Conservation (phyloP, 2,329 filamentous ascomycete genomes). For the Dothideomycetes sp. region DNA sequence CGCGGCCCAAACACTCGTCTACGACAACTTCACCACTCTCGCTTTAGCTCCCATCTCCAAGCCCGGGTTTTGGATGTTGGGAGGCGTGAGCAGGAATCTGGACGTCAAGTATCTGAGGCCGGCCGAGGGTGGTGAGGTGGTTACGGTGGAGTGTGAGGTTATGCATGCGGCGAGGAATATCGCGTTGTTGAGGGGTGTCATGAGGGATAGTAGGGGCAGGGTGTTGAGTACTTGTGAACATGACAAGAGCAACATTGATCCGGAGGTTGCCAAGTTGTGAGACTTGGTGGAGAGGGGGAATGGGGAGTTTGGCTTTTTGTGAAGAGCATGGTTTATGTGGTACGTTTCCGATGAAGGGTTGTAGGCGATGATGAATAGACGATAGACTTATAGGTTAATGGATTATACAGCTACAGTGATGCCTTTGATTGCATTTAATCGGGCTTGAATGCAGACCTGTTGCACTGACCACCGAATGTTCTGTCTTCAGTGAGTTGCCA, state of each 20-base stretch:
- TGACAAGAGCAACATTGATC: constrained; percentile 21
- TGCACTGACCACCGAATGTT: too few relatives aligned
- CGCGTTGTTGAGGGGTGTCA: constrained; percentile 31
- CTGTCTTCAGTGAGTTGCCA: too few relatives aligned
- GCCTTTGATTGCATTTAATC: too few relatives aligned
- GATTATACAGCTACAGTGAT: too few relatives aligned
- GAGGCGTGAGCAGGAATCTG: constrained; percentile 33
- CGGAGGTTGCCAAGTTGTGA: constrained; percentile 8
- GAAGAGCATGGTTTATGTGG: too few relatives aligned
- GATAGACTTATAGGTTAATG: too few relatives aligned
- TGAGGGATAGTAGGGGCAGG: constrained; percentile 28
- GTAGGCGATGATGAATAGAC: too few relatives aligned
- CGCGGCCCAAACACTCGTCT: constrained; percentile 44
- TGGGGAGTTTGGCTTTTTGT: too few relatives aligned
- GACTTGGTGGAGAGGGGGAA: too few relatives aligned
- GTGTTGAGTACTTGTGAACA: constrained; percentile 28
- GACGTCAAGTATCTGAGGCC: constrained; percentile 39
- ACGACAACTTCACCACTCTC: constrained; percentile 44
- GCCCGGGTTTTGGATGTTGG: constrained; percentile 34
- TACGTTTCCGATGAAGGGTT: too few relatives aligned
- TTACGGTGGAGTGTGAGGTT: constrained; percentile 35
- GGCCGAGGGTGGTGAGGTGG: constrained; percentile 30
- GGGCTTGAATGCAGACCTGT: too few relatives aligned
- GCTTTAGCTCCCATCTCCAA: constrained; percentile 26
- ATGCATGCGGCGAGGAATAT: constrained; percentile 35